A percentile compares a stretch with the other conserved stretches of the same genome.
These are phyloP conservation scores for Pterulicium gracile DNA, from an alignment of 1,284 basidiomycete species.

Conservation along the genomic window DNA sequence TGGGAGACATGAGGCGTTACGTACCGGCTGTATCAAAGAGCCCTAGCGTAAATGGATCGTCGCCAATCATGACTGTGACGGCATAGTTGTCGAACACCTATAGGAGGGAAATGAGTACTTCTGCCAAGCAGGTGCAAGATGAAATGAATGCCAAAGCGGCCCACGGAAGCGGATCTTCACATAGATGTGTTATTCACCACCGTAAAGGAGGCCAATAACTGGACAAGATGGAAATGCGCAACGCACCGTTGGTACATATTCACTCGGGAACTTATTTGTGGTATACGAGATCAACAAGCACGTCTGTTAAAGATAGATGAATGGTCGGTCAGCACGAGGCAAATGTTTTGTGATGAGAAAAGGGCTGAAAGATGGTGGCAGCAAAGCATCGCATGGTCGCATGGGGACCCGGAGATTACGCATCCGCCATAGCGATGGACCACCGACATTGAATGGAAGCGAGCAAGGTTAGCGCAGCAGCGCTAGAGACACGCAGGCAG, in stretches of 20 bases:
- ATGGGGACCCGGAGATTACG: too few species aligned
- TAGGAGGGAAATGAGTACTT: slow-evolving; percentile 11
- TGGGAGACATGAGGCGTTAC: slow-evolving; percentile 15
- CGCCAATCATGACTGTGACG: slow-evolving; percentile 99
- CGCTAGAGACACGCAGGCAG: background rate
- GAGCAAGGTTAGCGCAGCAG: background rate
- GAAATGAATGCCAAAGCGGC: too few species aligned
- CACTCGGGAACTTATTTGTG: slow-evolving; percentile 97
- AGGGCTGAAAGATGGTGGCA: too few species aligned
- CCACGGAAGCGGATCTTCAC: too few species aligned
- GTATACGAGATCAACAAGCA: slow-evolving; percentile 99
- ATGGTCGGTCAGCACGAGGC: background rate
- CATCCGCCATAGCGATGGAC: too few species aligned
- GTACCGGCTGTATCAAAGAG: slow-evolving; percentile 96
- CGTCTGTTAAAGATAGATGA: slow-evolving; percentile 45
- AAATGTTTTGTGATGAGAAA: too few species aligned
- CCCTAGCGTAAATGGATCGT: slow-evolving; percentile 97
- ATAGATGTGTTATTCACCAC: too few species aligned
- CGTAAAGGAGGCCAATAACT: slow-evolving; percentile 15
- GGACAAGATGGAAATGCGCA: slow-evolving; percentile 9
- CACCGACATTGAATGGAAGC: too few species aligned
- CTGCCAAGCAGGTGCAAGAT: too few species aligned
- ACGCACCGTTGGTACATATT: slow-evolving; percentile 97
- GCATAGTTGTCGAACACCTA: slow-evolving; percentile 98
- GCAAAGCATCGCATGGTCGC: too few species aligned